Evolutionary conservation across 2,329 filamentous ascomycete species (phyloP).

Genomic region (Trichoderma brevicompactum): DNA sequence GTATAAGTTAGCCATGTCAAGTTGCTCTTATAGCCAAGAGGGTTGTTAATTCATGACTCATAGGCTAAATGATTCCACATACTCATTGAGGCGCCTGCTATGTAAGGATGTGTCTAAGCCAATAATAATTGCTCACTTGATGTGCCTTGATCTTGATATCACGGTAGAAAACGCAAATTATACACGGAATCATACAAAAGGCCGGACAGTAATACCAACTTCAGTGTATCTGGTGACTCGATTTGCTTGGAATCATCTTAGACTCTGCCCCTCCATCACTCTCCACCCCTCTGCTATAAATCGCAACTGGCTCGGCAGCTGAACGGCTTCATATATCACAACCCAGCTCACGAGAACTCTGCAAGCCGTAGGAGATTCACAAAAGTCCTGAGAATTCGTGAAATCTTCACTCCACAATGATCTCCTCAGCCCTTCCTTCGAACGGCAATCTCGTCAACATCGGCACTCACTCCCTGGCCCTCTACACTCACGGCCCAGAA

Average conservation of each 20-base stretch:
- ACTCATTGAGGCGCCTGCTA: not conserved
- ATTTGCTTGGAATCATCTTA: not conserved
- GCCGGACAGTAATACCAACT: too few species aligned
- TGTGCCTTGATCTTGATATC: not conserved
- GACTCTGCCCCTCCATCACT: not conserved
- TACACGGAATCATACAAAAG: too few species aligned
- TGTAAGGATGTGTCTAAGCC: too few species aligned
- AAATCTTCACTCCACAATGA: not conserved
- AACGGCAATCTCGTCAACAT: not conserved
- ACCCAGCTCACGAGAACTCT: not conserved
- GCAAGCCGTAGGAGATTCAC: not conserved
- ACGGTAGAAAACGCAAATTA: not conserved
- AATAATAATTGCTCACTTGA: not conserved
- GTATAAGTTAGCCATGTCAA: not conserved
- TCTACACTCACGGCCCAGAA: not conserved
- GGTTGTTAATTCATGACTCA: not conserved
- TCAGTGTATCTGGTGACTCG: not conserved
- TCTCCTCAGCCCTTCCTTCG: not conserved
- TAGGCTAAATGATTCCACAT: slow-evolving; percentile 1
- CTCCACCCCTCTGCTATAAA: not conserved
- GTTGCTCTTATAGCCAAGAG: not conserved
- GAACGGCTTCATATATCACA: not conserved
- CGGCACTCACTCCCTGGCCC: not conserved
- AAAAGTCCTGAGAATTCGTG: not conserved
- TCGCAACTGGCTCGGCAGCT: not conserved